Conservation (phyloP, 1,139 yeast species). For the Pichia sp. region DNA sequence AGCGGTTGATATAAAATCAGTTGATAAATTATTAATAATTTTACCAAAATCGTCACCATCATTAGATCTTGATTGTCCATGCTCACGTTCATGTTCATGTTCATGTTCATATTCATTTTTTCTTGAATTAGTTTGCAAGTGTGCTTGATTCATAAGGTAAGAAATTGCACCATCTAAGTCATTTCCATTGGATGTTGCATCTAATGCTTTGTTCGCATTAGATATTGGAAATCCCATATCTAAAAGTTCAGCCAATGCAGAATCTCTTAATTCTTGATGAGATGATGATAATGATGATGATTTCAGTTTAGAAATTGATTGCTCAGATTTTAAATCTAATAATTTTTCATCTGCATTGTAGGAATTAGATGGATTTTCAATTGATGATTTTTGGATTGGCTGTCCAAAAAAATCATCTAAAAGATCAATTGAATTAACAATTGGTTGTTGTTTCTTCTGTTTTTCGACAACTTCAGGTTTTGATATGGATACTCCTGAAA, state of each 20-base stretch:
- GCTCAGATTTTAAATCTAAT: too few species aligned
- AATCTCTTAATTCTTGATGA: constrained; percentile 33
- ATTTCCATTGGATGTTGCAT: constrained; percentile 44
- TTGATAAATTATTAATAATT: constrained; percentile 54
- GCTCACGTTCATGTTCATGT: too few species aligned
- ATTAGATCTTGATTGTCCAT: too few species aligned
- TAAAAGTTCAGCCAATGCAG: constrained; percentile 58
- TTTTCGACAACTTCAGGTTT: neutral
- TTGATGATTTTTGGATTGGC: neutral
- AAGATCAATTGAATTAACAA: constrained; percentile 2
- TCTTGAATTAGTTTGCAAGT: constrained; percentile 17
- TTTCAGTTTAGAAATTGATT: neutral
- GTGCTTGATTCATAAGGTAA: constrained; percentile 56
- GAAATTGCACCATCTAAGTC: constrained; percentile 65
- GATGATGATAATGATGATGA: neutral
- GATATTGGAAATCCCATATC: constrained; percentile 75
- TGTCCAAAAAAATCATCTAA: constrained; percentile 19
- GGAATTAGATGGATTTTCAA: too few species aligned
- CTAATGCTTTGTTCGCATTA: constrained; percentile 56
- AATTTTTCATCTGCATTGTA: too few species aligned
- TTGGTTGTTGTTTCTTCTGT: too few species aligned
- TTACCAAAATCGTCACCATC: constrained; percentile 34
- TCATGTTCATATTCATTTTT: too few species aligned
- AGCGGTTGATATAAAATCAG: constrained; percentile 59
- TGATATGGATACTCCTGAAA: constrained; percentile 17